A percentile compares a stretch with the other conserved stretches of the same genome.
These are phyloP conservation scores for Fistulinella prunicolor DNA, from an alignment of 768 basidiomycete species.

Conservation along the genomic window DNA sequence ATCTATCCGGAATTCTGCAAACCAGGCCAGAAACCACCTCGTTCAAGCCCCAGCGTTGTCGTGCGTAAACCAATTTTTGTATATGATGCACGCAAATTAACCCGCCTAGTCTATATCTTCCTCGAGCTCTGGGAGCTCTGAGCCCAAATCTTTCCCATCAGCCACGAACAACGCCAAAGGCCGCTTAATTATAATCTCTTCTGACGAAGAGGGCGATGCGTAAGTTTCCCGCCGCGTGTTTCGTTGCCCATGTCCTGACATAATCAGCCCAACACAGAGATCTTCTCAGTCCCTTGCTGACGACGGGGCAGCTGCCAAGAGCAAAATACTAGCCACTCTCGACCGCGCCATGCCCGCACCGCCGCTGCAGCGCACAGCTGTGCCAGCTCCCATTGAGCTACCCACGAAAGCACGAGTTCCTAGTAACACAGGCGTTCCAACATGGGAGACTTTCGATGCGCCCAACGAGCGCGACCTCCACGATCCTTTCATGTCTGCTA, in stretches of 20 bases:
- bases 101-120: slow-evolving; percentile 24
- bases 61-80: slow-evolving; percentile 14
- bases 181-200: slow-evolving; percentile 29
- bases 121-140: slow-evolving; percentile 19
- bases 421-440: slow-evolving; percentile 10
- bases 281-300: not conserved
- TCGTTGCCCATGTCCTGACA: slow-evolving; percentile 2
- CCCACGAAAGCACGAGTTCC: slow-evolving; percentile 19
- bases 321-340: slow-evolving; percentile 20
- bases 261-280: slow-evolving; percentile 4
- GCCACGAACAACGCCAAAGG: slow-evolving; percentile 2
- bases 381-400: slow-evolving; percentile 33
- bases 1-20: slow-evolving; percentile 31
- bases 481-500: slow-evolving; percentile 37
- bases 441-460: slow-evolving; percentile 32
- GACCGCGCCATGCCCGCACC: slow-evolving; percentile 19
- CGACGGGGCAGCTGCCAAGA: slow-evolving; percentile 5
- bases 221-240: not conserved
- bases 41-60: slow-evolving; percentile 10
- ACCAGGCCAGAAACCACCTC: slow-evolving; percentile 17
- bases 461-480: slow-evolving; percentile 24
- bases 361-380: slow-evolving; percentile 20
- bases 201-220: slow-evolving; percentile 26
- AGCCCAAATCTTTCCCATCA: slow-evolving; percentile 18
- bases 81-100: not conserved